Percentiles rank a stretch among this genome's conserved stretches.
Evolutionary conservation across 345 rosid species (phyloP).

Genomic region (Brassica juncea): DNA sequence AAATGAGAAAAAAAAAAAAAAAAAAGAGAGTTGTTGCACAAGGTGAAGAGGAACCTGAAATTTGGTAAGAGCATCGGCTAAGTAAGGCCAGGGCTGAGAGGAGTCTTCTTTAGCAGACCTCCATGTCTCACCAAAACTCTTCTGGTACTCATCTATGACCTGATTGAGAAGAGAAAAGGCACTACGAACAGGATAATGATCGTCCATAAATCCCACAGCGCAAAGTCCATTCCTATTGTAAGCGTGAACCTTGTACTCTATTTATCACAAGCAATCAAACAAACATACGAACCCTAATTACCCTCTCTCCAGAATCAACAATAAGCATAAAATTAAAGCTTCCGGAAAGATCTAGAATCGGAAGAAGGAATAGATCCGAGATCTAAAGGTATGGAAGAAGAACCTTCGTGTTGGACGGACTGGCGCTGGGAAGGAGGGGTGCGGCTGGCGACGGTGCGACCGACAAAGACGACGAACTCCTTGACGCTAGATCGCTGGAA

Average conservation of each 20-base stretch:
- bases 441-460: constrained; percentile 94
- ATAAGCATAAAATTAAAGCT: too few relatives aligned
- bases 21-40: not conserved
- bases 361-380: constrained; percentile 7
- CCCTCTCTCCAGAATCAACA: constrained; percentile 1
- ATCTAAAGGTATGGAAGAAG: not conserved
- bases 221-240: constrained; percentile 91
- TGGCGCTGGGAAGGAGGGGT: constrained; percentile 87
- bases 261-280: not conserved
- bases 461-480: constrained; percentile 84
- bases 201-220: constrained; percentile 91
- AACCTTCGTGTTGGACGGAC: constrained; percentile 96
- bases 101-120: constrained; percentile 63
- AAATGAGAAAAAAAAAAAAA: not conserved
- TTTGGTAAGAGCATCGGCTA: constrained; percentile 71
- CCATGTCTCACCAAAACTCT: constrained; percentile 91
- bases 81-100: constrained; percentile 77
- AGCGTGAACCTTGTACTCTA: constrained; percentile 94
- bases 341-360: not conserved
- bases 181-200: constrained; percentile 92
- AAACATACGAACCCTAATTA: constrained; percentile 24
- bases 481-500: constrained; percentile 88
- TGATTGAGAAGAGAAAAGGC: constrained; percentile 87
- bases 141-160: constrained; percentile 91
- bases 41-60: constrained; percentile 64